A percentile compares a stretch with the other conserved stretches of the same genome.
Evolutionary conservation across 352 stramenopile species (phyloP).

Genomic region (Pythium aristosporum): DNA sequence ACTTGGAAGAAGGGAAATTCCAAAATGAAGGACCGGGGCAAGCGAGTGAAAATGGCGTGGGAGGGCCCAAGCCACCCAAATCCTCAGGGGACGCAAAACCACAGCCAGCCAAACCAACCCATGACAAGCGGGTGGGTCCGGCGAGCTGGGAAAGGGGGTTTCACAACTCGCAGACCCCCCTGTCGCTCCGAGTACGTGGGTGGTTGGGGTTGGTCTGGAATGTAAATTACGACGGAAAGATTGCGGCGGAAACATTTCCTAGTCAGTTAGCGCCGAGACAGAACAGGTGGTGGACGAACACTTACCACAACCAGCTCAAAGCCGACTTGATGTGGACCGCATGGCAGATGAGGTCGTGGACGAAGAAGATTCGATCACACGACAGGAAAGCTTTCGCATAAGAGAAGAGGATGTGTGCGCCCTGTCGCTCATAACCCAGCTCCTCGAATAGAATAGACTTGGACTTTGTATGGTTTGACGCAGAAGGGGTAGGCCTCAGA

Average conservation of each 20-base stretch:
- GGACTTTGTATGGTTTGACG: slow-evolving; percentile 10
- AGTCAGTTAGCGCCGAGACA: not conserved
- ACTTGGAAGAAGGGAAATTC: slow-evolving; percentile 71
- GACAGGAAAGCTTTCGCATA: slow-evolving; percentile 7
- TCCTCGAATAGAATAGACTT: not conserved
- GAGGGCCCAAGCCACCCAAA: slow-evolving; percentile 5
- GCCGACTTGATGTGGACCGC: slow-evolving; percentile 1
- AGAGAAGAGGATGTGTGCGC: not conserved
- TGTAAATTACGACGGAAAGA: slow-evolving; percentile 13
- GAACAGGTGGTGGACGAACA: not conserved
- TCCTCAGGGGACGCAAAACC: slow-evolving; percentile 2
- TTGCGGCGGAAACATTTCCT: slow-evolving; percentile 2
- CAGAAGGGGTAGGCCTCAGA: slow-evolving; percentile 20
- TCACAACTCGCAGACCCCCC: slow-evolving; percentile 7
- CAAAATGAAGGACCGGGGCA: slow-evolving; percentile 52
- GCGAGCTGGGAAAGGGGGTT: slow-evolving; percentile 26
- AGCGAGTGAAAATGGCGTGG: not conserved
- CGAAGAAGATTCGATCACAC: slow-evolving; percentile 8
- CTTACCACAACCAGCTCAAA: slow-evolving; percentile 2
- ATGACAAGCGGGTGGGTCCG: not conserved
- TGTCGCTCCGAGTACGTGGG: slow-evolving; percentile 16
- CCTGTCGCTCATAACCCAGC: slow-evolving; percentile 19
- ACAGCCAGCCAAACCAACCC: slow-evolving; percentile 20
- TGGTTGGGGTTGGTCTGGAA: slow-evolving; percentile 16
- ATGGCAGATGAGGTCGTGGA: not conserved